Base-by-base conservation (phyloP, 192 early-diverging fungal genomes). In the Paraglomus brasilianum region DNA sequence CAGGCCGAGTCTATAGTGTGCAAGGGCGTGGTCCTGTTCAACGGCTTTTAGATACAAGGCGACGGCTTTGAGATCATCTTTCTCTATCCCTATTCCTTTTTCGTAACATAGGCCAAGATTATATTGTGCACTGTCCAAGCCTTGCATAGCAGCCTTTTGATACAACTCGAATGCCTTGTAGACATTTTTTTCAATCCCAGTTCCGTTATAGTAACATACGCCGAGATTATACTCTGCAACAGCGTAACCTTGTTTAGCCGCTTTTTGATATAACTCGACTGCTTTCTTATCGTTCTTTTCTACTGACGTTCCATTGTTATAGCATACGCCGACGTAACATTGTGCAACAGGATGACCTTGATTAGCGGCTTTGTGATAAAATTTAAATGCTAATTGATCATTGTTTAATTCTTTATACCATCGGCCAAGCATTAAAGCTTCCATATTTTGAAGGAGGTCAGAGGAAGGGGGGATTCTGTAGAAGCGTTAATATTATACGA, bases 281-380 rank as follows among this genome's bases (percentile, higher is more conserved):
- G 83, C 88, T 62, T 80, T 60, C 49, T 61, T 44, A 7, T 78
- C 67, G 56, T 87, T 80, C 51, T 77, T 76, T 19, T 73, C 73
- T 5, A 81, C 68, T 11, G 86, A 87, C n/a, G 79, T 78, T 14
- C 88, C 88, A 68, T 89, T 78, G 40, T 86, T 79, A 75, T 84
- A 84, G 77, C 90, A 94, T 60, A 89, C 88, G 22, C 90, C 91
- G 30, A 94, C 79, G 15, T 89, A 91, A 63, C 90, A 93, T 66
- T 85, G 77, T 46, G 84, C 84, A 77, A 82, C 80, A 41, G 84
- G 81, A 49, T 83, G 82, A 1, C 82, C 84, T 63, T 85, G 84
- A 30, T 80, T 75, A 7, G 84, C 84, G 3, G 82, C 78, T 30
- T 74, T 72, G 21, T 70, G 73, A 42, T 82, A 83, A 78, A 89